phyloP scores from a whole-genome alignment of 2,329 filamentous ascomycete species.

The Metarhizium guizhouense region DNA sequence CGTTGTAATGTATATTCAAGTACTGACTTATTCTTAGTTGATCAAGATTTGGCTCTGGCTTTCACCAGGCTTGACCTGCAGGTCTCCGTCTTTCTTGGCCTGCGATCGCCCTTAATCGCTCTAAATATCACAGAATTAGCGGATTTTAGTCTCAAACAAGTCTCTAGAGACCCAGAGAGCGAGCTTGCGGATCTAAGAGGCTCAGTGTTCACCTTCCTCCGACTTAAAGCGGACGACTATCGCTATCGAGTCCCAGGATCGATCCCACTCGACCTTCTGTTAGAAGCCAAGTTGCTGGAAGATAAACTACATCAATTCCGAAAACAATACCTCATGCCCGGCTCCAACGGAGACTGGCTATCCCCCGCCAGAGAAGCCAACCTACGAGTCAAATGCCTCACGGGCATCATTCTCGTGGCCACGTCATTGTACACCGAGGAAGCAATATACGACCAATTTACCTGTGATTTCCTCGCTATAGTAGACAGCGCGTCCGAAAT shows the following conservation, averaged over 20 bases:
- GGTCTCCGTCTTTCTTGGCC: constrained; percentile 7
- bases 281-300: constrained; percentile 5
- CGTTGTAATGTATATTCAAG: not conserved
- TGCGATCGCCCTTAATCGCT: constrained; percentile 3
- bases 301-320: constrained; percentile 4
- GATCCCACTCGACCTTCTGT: constrained; percentile 3
- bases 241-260: constrained; percentile 3
- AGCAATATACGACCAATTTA: constrained; percentile 7
- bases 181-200: not conserved
- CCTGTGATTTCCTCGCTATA: constrained; percentile 6
- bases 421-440: constrained; percentile 8
- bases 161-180: not conserved
- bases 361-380: constrained; percentile 1
- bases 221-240: constrained; percentile 5
- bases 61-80: constrained; percentile 9
- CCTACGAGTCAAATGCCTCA: constrained; percentile 9
- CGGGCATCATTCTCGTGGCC: constrained; percentile 5
- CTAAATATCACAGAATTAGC: not conserved
- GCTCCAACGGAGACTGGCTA: constrained; percentile 1
- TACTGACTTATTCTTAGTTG: constrained; percentile 4
- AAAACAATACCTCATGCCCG: not conserved
- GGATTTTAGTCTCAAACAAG: not conserved
- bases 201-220: constrained; percentile 6
- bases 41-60: constrained; percentile 7
- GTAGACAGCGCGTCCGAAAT: constrained; percentile 5